Conservation (phyloP, 2,329 filamentous ascomycete genomes). For the Pestalotiopsis sp. region DNA sequence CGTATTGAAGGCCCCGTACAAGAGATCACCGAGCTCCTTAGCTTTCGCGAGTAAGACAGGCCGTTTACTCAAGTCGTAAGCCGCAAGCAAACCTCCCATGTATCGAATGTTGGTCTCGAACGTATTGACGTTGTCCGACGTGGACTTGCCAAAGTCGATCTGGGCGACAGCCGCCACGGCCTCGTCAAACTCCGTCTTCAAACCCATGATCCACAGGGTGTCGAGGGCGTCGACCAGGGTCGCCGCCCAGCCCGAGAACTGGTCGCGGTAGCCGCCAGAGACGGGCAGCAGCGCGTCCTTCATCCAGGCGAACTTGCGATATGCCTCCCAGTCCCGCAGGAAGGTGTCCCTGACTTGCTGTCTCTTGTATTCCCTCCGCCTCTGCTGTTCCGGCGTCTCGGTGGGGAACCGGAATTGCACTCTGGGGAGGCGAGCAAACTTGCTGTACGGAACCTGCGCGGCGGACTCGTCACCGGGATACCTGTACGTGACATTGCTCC, state of each 20-base stretch:
- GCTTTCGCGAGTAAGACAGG: constrained; percentile 44
- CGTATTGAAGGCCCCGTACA: constrained; percentile 49
- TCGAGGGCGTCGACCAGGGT: constrained; percentile 57
- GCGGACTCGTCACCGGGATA: constrained; percentile 26
- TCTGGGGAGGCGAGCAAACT: constrained; percentile 27
- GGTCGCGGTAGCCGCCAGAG: constrained; percentile 42
- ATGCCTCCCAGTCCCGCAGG: constrained; percentile 43
- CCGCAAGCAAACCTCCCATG: constrained; percentile 43
- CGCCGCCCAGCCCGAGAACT: constrained; percentile 53
- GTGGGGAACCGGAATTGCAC: constrained; percentile 38
- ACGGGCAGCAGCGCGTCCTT: constrained; percentile 51
- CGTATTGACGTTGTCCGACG: constrained; percentile 36
- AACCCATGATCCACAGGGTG: constrained; percentile 51
- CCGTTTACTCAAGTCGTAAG: constrained; percentile 42
- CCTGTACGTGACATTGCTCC: constrained; percentile 31
- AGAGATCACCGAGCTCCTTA: constrained; percentile 46
- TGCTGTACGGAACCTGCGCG: constrained; percentile 26
- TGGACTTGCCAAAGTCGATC: constrained; percentile 50
- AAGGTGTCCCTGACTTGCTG: constrained; percentile 37
- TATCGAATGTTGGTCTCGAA: constrained; percentile 51
- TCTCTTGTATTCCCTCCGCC: constrained; percentile 32
- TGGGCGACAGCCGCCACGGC: constrained; percentile 45
- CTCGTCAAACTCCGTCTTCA: constrained; percentile 50
- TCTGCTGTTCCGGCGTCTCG: constrained; percentile 22
- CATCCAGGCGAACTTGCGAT: constrained; percentile 49